Conservation (phyloP, 2,329 filamentous ascomycete genomes). For the Gnomoniopsis smithogilvyi region DNA sequence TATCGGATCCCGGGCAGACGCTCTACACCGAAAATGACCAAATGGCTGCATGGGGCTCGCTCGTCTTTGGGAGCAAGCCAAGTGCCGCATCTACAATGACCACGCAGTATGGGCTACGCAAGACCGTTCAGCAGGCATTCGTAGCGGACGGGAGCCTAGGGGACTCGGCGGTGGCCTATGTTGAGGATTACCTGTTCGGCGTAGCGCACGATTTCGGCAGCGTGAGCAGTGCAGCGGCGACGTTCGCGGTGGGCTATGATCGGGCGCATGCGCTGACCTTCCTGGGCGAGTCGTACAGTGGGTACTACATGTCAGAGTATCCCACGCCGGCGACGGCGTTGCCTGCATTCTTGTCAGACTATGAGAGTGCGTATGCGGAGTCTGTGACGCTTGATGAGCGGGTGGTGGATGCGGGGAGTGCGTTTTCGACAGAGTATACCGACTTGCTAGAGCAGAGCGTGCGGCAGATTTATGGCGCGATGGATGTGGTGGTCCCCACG, state of each 20-base stretch:
- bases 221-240: slow-evolving; percentile 4
- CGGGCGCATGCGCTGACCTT: slow-evolving; percentile 4
- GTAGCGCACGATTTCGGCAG: slow-evolving; percentile 11
- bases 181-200: slow-evolving; percentile 3
- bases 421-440: slow-evolving; percentile 18
- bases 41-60: slow-evolving; percentile 15
- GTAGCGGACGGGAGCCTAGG: not conserved
- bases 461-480: slow-evolving; percentile 39
- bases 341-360: slow-evolving; percentile 3
- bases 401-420: not conserved
- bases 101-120: slow-evolving; percentile 4
- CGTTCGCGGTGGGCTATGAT: slow-evolving; percentile 11
- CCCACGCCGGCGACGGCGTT: not conserved
- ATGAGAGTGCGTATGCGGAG: slow-evolving; percentile 2
- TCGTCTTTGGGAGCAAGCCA: slow-evolving; percentile 11
- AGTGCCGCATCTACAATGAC: not conserved
- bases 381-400: not conserved
- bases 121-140: slow-evolving; percentile 5
- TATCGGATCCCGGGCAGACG: slow-evolving; percentile 6
- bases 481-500: slow-evolving; percentile 37
- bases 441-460: slow-evolving; percentile 45
- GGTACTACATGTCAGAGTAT: slow-evolving; percentile 10
- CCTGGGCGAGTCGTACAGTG: slow-evolving; percentile 6
- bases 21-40: slow-evolving; percentile 10
- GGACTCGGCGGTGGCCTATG: slow-evolving; percentile 1